Base-by-base conservation (phyloP, 2,329 filamentous ascomycete genomes). In the Sphaerulina musiva region DNA sequence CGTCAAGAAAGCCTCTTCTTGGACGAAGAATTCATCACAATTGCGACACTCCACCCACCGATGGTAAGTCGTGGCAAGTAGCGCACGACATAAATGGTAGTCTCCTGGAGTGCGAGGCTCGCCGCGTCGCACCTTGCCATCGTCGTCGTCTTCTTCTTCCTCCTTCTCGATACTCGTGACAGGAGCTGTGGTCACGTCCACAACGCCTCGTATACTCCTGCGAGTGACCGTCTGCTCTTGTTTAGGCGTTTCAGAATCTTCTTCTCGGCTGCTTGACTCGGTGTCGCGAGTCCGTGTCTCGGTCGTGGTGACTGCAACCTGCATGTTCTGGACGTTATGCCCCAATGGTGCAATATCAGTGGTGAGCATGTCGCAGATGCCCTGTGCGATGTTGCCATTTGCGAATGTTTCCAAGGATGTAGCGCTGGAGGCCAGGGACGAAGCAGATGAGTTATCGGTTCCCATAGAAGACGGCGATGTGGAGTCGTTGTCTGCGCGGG, bases 11-110 rank as follows among this genome's bases (percentile, higher is more conserved):
- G 89, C 89, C 59, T 97, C 87, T 40, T 83, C 79, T 69, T 97
- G 92, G 5, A 97, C 86, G 68, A 97, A 98, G 56, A 85, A 82
- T 1, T 80, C 79, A 47, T 82, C 80, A 73, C 93, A 98, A 48
- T 87, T 89, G 48, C 83, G 87, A 73, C 93, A 98, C 59, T 89
- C 82, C 43, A 95, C 87, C 92, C 91, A 97, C 53, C 81, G 66
- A 77, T 89, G 76, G 76, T 90, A 77, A 74, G 86, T 83, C 58
- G 90, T 85, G 0, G 84, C 83, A 0, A 96, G 81, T 0, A 96
- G 78, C 10, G 85, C 77, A 0, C 83, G 79, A 0, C 89, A 95
- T 17, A 92, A 82, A 31, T 88, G 85, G 72, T 97, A 97, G 71
- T 80, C 70, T 64, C 78, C 68, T 54, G 76, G 74, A 63, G 64